Conservation (phyloP, 805 yeast genomes). For the Wickerhamomyces kurtzmanii region DNA sequence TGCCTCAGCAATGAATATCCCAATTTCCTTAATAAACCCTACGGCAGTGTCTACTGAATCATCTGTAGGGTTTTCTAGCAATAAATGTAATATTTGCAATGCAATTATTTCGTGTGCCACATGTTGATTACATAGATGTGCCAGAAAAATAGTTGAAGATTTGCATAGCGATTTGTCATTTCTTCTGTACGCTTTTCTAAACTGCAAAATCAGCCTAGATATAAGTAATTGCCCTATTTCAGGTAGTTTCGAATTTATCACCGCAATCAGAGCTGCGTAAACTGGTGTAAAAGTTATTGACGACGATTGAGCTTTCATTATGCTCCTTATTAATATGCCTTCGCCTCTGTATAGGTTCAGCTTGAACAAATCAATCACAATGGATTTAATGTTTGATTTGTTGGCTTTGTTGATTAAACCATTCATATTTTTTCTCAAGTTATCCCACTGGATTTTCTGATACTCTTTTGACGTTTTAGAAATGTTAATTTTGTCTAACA, state of each 20-base stretch:
- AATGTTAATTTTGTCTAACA: conserved; percentile 24
- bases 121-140: conserved; percentile 53
- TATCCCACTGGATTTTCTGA: conserved; percentile 52
- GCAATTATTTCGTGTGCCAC: conserved; percentile 46
- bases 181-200: conserved; percentile 40
- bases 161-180: conserved; percentile 35
- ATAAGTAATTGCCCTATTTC: conserved; percentile 51
- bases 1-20: conserved; percentile 34
- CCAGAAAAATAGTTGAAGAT: conserved; percentile 38
- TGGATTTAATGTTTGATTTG: conserved; percentile 34
- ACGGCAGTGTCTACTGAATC: conserved; percentile 48
- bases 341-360: conserved; percentile 51
- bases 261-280: conserved; percentile 47
- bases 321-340: conserved; percentile 47
- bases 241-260: conserved; percentile 60
- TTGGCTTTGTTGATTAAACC: conserved; percentile 36
- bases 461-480: conserved; percentile 24
- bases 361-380: conserved; percentile 39
- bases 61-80: conserved; percentile 38
- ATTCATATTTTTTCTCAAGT: conserved; percentile 35
- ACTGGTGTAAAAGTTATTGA: conserved; percentile 33
- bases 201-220: conserved; percentile 44
- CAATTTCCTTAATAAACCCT: conserved; percentile 38
- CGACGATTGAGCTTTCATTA: conserved; percentile 43
- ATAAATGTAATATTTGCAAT: conserved; percentile 39